Percentiles rank a stretch among this genome's conserved stretches.
These are phyloP conservation scores for Acrodontium crateriforme DNA, from an alignment of 2,329 filamentous ascomycete genomes.

Conservation along the genomic window DNA sequence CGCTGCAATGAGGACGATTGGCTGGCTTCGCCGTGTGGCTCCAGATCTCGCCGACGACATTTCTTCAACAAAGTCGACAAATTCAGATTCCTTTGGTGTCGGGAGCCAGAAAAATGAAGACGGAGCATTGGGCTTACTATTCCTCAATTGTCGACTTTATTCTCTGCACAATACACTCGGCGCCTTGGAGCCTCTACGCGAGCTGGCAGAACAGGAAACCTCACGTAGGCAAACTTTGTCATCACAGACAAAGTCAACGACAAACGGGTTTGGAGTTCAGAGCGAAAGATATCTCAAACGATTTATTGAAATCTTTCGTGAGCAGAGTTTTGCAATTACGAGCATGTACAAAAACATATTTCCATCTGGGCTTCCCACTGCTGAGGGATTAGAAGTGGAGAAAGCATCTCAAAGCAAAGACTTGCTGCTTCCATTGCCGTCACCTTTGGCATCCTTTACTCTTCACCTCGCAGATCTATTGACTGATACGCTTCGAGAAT, in stretches of 20 bases:
- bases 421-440: slow-evolving; percentile 46
- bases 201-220: slow-evolving; percentile 79
- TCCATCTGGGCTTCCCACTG: slow-evolving; percentile 40
- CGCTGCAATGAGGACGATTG: slow-evolving; percentile 76
- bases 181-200: slow-evolving; percentile 70
- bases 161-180: slow-evolving; percentile 68
- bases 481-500: slow-evolving; percentile 57
- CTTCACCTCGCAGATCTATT: slow-evolving; percentile 71
- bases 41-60: slow-evolving; percentile 52
- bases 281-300: slow-evolving; percentile 88
- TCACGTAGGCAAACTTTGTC: slow-evolving; percentile 25
- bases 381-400: slow-evolving; percentile 11
- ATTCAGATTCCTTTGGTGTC: slow-evolving; percentile 9
- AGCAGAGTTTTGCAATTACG: slow-evolving; percentile 91
- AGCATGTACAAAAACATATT: slow-evolving; percentile 92
- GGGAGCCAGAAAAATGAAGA: too few relatives aligned
- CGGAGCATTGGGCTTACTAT: slow-evolving; percentile 65
- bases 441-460: slow-evolving; percentile 70
- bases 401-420: slow-evolving; percentile 12
- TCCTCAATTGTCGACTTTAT: slow-evolving; percentile 71
- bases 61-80: slow-evolving; percentile 17
- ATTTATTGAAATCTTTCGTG: slow-evolving; percentile 93
- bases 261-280: slow-evolving; percentile 62
- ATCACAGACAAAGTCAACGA: slow-evolving; percentile 26
- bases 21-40: slow-evolving; percentile 76